These are phyloP conservation scores for Aotearoamyces nothofagi DNA, from an alignment of 2,329 filamentous ascomycete genomes.

Conservation along the genomic window DNA sequence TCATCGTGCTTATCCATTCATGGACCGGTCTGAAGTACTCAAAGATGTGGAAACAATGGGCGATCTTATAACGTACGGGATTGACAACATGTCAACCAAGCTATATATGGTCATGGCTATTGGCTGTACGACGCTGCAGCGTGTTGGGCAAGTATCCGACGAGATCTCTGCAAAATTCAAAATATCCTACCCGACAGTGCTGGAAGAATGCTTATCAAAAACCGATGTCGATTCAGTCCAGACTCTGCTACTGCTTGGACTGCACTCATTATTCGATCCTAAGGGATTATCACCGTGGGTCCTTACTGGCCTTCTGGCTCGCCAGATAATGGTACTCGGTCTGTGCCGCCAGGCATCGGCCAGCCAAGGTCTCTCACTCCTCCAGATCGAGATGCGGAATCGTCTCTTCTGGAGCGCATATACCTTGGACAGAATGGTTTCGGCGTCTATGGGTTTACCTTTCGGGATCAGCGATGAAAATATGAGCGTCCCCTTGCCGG, in stretches of 20 bases:
- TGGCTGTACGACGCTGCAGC: slow-evolving; percentile 27
- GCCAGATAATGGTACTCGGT: too few relatives aligned
- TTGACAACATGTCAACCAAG: slow-evolving; percentile 20
- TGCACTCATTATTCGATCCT: too few relatives aligned
- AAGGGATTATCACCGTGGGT: too few relatives aligned
- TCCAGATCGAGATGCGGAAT: too few relatives aligned
- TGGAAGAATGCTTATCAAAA: slow-evolving; percentile 23
- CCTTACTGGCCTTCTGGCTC: too few relatives aligned
- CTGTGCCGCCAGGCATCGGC: too few relatives aligned
- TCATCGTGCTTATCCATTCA: slow-evolving; percentile 29
- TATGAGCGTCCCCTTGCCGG: slow-evolving; percentile 25
- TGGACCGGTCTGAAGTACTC: slow-evolving; percentile 22
- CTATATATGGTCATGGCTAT: slow-evolving; percentile 30
- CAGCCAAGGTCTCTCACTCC: too few relatives aligned
- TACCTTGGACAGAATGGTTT: slow-evolving; percentile 29
- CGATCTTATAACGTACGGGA: slow-evolving; percentile 11
- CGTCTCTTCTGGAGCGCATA: too few relatives aligned
- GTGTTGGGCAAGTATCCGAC: slow-evolving; percentile 25
- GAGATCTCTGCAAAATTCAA: slow-evolving; percentile 20
- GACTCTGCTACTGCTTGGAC: too few relatives aligned
- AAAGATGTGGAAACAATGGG: slow-evolving; percentile 20
- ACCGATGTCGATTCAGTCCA: too few relatives aligned
- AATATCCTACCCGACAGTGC: slow-evolving; percentile 24
- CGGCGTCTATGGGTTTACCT: slow-evolving; percentile 25
- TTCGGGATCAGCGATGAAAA: slow-evolving; percentile 24